These are phyloP conservation scores for Ascosphaera acerosa DNA, from an alignment of 2,329 filamentous ascomycete genomes.

Conservation along the genomic window DNA sequence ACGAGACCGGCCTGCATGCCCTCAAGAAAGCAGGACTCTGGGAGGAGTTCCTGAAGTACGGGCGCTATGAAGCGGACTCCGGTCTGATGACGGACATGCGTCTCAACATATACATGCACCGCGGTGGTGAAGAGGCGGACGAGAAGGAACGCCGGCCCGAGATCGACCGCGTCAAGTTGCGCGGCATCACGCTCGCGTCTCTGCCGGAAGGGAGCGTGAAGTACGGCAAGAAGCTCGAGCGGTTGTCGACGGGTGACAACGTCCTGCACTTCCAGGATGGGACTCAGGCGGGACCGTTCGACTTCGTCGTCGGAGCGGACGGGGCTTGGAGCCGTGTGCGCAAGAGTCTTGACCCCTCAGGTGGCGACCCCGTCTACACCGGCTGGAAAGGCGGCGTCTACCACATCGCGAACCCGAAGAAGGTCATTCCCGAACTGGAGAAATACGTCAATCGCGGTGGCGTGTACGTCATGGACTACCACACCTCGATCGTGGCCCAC, in stretches of 20 bases:
- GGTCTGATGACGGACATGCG: slow-evolving; percentile 6
- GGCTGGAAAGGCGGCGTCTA: slow-evolving; percentile 6
- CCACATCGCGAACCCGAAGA: slow-evolving; percentile 7
- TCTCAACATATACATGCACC: slow-evolving; percentile 4
- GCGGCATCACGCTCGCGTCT: slow-evolving; percentile 8
- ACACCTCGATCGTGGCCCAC: slow-evolving; percentile 10
- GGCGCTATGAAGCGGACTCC: slow-evolving; percentile 3
- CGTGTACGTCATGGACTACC: slow-evolving; percentile 8
- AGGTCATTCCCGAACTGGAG: slow-evolving; percentile 7
- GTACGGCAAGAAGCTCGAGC: slow-evolving; percentile 7
- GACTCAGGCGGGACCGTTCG: slow-evolving; percentile 6
- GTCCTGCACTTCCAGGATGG: slow-evolving; percentile 4
- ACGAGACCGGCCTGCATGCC: slow-evolving; percentile 9
- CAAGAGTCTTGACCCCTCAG: slow-evolving; percentile 6
- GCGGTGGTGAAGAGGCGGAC: slow-evolving; percentile 5
- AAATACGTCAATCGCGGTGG: slow-evolving; percentile 9
- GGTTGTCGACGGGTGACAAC: background rate
- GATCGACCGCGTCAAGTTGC: slow-evolving; percentile 9
- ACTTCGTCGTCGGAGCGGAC: slow-evolving; percentile 10
- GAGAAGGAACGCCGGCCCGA: slow-evolving; percentile 8
- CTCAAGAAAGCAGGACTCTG: slow-evolving; percentile 8
- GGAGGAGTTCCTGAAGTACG: slow-evolving; percentile 8
- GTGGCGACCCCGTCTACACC: slow-evolving; percentile 7
- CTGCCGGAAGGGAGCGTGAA: slow-evolving; percentile 7
- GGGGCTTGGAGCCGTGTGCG: slow-evolving; percentile 11